Conservation (phyloP, 2,329 filamentous ascomycete genomes). For the Fusarium nisikadoi region DNA sequence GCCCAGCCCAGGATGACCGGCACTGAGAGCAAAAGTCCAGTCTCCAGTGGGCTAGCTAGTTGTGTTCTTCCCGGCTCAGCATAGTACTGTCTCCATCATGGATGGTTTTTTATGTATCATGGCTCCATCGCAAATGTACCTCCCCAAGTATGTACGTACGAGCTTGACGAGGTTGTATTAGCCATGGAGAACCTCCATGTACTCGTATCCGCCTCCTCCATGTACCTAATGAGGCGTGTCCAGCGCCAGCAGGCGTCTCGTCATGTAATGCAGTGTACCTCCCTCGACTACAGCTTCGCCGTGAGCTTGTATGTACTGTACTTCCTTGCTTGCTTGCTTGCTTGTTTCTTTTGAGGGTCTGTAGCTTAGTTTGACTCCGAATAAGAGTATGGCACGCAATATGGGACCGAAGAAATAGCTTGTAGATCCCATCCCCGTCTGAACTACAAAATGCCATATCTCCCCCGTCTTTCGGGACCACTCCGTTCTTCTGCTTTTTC, state of each 20-base stretch:
- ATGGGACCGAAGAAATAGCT: conserved; percentile 26
- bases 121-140: conserved; percentile 29
- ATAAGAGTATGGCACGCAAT: conserved; percentile 24
- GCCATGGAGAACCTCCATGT: conserved; percentile 33
- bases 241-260: conserved; percentile 18
- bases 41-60: conserved; percentile 30
- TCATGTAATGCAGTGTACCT: conserved; percentile 37
- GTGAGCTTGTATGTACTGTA: conserved; percentile 3
- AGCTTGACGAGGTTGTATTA: conserved; percentile 35
- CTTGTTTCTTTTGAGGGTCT: conserved; percentile 23
- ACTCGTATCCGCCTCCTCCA: conserved; percentile 31
- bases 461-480: conserved; percentile 32
- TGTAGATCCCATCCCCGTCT: conserved; percentile 39
- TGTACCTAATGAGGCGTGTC: conserved; percentile 28
- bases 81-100: conserved; percentile 36
- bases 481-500: conserved; percentile 27
- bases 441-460: conserved; percentile 44
- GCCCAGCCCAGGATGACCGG: conserved; percentile 19
- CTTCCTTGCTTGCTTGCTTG: conserved; percentile 6
- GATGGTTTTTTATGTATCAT: conserved; percentile 33
- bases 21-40: conserved; percentile 25
- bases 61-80: conserved; percentile 29
- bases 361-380: conserved; percentile 30
- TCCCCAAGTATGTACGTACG: conserved; percentile 5
- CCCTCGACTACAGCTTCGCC: conserved; percentile 31